These are phyloP conservation scores for Euphorbia tirucalli DNA, from an alignment of 345 rosid genomes.

Conservation along the genomic window DNA sequence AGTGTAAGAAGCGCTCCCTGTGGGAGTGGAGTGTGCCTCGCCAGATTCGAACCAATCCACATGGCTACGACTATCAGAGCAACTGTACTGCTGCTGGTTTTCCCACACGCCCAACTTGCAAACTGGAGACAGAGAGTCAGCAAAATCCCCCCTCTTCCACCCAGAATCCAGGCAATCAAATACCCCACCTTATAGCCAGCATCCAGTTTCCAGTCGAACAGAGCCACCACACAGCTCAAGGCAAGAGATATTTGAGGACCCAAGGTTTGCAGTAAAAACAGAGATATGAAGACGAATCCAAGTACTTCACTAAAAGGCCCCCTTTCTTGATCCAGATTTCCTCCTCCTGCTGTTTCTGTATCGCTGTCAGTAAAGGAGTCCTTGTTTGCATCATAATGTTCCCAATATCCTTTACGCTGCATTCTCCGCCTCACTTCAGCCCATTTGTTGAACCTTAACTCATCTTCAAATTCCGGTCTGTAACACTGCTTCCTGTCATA, in stretches of 20 bases:
- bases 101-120: conserved; percentile 86
- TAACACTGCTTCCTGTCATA: conserved; percentile 33
- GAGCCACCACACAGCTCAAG: conserved; percentile 57
- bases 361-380: conserved; percentile 28
- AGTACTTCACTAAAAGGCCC: conserved; percentile 59
- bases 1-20: conserved; percentile 81
- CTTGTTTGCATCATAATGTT: conserved; percentile 27
- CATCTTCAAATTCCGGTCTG: conserved; percentile 47
- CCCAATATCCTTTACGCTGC: conserved; percentile 43
- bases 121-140: conserved; percentile 67
- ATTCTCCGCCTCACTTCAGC: conserved; percentile 52
- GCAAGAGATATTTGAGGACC: conserved; percentile 64
- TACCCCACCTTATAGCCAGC: conserved; percentile 82
- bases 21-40: conserved; percentile 77
- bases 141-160: conserved; percentile 71
- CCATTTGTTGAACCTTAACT: conserved; percentile 52
- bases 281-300: conserved; percentile 50
- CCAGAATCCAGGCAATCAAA: conserved; percentile 67
- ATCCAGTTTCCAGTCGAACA: conserved; percentile 69
- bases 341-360: conserved; percentile 39
- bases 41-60: conserved; percentile 80
- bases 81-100: conserved; percentile 79
- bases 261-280: conserved; percentile 52
- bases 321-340: conserved; percentile 38
- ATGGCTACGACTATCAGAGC: conserved; percentile 58